phyloP scores from a whole-genome alignment of 2,329 filamentous ascomycete genomes.

The Aureobasidium sp. region DNA sequence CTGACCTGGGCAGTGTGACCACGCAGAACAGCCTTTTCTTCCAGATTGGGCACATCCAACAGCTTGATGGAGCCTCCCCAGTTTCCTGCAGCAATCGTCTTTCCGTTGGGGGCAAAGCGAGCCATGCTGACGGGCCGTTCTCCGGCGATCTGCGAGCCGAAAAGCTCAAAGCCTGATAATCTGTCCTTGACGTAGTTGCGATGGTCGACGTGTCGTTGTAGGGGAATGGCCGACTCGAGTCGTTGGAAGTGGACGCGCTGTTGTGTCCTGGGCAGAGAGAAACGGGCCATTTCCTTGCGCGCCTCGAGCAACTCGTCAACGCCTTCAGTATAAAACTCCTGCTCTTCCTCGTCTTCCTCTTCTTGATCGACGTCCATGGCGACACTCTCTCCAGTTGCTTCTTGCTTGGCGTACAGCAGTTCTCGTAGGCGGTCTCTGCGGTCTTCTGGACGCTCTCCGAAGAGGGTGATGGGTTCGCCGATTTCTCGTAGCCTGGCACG shows the following conservation, averaged over 20 bases:
- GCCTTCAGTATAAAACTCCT: slow-evolving; percentile 93
- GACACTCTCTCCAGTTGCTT: slow-evolving; percentile 49
- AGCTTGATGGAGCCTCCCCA: slow-evolving; percentile 88
- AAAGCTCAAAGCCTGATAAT: slow-evolving; percentile 76
- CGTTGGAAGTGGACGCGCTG: slow-evolving; percentile 70
- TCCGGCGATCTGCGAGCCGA: slow-evolving; percentile 86
- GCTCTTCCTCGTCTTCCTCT: slow-evolving; percentile 63
- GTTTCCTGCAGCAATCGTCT: slow-evolving; percentile 80
- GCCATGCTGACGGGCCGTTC: slow-evolving; percentile 89
- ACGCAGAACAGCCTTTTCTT: slow-evolving; percentile 66
- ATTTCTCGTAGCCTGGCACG: slow-evolving; percentile 73
- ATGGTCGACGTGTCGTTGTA: slow-evolving; percentile 87
- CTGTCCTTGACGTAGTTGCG: slow-evolving; percentile 82
- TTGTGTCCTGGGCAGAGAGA: slow-evolving; percentile 76
- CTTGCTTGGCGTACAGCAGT: slow-evolving; percentile 62
- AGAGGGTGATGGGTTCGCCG: slow-evolving; percentile 89
- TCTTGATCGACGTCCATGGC: slow-evolving; percentile 44
- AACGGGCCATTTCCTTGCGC: slow-evolving; percentile 71
- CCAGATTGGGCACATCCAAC: slow-evolving; percentile 73
- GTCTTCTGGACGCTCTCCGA: slow-evolving; percentile 82
- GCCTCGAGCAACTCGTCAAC: slow-evolving; percentile 66
- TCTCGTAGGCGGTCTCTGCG: slow-evolving; percentile 80
- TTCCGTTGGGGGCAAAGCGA: slow-evolving; percentile 77
- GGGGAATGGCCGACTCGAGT: slow-evolving; percentile 70
- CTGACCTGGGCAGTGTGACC: slow-evolving; percentile 87